Percentiles rank a stretch among this genome's conserved stretches.
phyloP scores from a whole-genome alignment of 2,329 filamentous ascomycete species.

The Sphaerulina vaccinii region DNA sequence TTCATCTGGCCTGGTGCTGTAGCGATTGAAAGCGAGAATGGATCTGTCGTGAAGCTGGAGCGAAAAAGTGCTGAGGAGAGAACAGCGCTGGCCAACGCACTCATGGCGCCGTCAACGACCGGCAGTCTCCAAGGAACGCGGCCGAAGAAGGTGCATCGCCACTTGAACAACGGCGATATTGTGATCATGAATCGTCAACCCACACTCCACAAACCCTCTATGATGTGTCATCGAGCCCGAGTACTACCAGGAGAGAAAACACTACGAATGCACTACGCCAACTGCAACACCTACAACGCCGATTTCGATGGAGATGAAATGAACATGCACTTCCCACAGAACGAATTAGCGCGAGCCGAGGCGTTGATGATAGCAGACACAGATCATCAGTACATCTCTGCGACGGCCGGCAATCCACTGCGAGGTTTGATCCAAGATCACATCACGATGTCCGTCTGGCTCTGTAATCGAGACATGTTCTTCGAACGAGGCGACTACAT shows the following conservation, averaged over 20 bases:
- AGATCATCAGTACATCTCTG: slow-evolving; percentile 94
- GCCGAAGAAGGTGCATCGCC: slow-evolving; percentile 95
- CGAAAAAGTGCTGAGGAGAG: slow-evolving; percentile 87
- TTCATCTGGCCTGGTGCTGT: slow-evolving; percentile 92
- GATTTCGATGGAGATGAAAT: slow-evolving; percentile 99
- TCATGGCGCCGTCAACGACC: slow-evolving; percentile 78
- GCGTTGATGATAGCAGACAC: slow-evolving; percentile 92
- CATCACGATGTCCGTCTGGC: slow-evolving; percentile 86
- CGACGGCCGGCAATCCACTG: slow-evolving; percentile 87
- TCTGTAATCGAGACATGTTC: slow-evolving; percentile 89
- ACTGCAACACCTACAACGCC: slow-evolving; percentile 98
- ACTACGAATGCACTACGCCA: slow-evolving; percentile 98
- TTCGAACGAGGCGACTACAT: slow-evolving; percentile 87
- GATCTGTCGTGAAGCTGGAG: slow-evolving; percentile 82
- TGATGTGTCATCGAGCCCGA: slow-evolving; percentile 94
- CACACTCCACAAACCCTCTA: slow-evolving; percentile 96
- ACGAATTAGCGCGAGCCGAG: slow-evolving; percentile 89
- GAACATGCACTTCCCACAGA: slow-evolving; percentile 99
- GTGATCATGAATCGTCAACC: slow-evolving; percentile 99
- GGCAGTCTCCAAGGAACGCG: slow-evolving; percentile 67
- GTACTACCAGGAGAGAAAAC: slow-evolving; percentile 94
- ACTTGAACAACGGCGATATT: slow-evolving; percentile 93
- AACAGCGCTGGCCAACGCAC: slow-evolving; percentile 84
- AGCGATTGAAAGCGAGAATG: slow-evolving; percentile 93
- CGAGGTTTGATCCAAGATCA: slow-evolving; percentile 98